phyloP scores from a whole-genome alignment of 2,329 filamentous ascomycete genomes.

The Paecilomyces niveus region DNA sequence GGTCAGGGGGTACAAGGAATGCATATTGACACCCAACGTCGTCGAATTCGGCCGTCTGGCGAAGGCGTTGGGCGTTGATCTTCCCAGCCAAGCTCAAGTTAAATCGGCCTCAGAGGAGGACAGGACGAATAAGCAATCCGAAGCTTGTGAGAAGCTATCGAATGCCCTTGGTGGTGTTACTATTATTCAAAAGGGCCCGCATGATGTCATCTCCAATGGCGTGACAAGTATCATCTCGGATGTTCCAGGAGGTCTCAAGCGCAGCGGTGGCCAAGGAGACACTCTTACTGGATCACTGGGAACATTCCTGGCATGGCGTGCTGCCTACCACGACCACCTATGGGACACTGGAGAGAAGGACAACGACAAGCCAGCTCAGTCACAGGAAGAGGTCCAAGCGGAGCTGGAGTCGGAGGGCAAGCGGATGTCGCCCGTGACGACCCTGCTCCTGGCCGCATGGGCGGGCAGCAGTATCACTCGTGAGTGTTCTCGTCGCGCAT shows the following conservation, averaged over 20 bases:
- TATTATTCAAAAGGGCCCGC: conserved; percentile 78
- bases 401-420: conserved; percentile 38
- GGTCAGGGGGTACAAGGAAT: conserved; percentile 71
- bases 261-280: conserved; percentile 91
- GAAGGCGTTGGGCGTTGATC: conserved; percentile 63
- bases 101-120: conserved; percentile 30
- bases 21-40: conserved; percentile 89
- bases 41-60: conserved; percentile 84
- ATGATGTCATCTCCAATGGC: conserved; percentile 79
- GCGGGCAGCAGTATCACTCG: conserved; percentile 82
- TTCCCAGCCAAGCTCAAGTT: conserved; percentile 30
- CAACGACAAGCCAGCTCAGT: conserved; percentile 23
- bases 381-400: conserved; percentile 33
- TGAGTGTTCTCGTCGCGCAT: conserved; percentile 83
- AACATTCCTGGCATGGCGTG: conserved; percentile 81
- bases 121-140: conserved; percentile 42
- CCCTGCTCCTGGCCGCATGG: conserved; percentile 71
- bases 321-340: conserved; percentile 73
- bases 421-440: conserved; percentile 53
- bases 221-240: conserved; percentile 68
- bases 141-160: conserved; percentile 63
- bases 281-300: conserved; percentile 85
- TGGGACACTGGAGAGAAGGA: conserved; percentile 53
- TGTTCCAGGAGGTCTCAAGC: conserved; percentile 73
- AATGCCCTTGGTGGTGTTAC: conserved; percentile 78